Base-by-base conservation (phyloP, 768 basidiomycete genomes). In the Boletus subcaerulescens region DNA sequence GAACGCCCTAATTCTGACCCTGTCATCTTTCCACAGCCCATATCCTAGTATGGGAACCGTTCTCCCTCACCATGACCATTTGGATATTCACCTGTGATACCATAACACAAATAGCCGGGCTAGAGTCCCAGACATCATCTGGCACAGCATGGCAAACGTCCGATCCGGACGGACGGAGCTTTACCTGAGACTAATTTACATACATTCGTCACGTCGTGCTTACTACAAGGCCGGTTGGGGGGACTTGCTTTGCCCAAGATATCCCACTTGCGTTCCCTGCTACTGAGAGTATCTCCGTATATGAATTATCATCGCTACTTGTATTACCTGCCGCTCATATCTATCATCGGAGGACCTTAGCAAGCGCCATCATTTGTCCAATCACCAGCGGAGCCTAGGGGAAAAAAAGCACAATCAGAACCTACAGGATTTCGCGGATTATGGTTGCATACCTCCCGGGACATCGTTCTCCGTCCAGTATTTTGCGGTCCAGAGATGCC, bases 401-500 rank as follows among this genome's bases (percentile, higher is more conserved):
- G n/a, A 52, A 45, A 38, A 31, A 46, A 18, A 35, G 15, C 17
- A 14, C 31, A 11, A 39, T 57, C 42, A 43, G 36, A n/a, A 35
- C 18, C 3, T 4, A 13, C 29, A 40, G 24, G n/a, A 35, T 18
- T 11, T 17, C 17, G 17, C 53, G 29, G 35, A 32, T 42, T 12
- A 10, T 36, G 15, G 24, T 22, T 38, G 44, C 68, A 43, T 59
- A 74, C 76, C 71, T 57, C 74, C 67, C 10, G 84, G 85, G 40
- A 65, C 74, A 61, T 84, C 78, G 41, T 73, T 76, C 64, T 86
- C 70, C 17, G 82, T 79, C 84, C 86, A 85, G 80, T 81, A 86
- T 51, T 81, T 76, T 3, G 84, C 83, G 13, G 76, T 78, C 76
- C 75, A 79, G 41, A 75, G 65, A 55, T 76, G 18, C 9, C 53